Evolutionary conservation across 441 rosid species (phyloP).

Genomic region (Croton laevigatus): DNA sequence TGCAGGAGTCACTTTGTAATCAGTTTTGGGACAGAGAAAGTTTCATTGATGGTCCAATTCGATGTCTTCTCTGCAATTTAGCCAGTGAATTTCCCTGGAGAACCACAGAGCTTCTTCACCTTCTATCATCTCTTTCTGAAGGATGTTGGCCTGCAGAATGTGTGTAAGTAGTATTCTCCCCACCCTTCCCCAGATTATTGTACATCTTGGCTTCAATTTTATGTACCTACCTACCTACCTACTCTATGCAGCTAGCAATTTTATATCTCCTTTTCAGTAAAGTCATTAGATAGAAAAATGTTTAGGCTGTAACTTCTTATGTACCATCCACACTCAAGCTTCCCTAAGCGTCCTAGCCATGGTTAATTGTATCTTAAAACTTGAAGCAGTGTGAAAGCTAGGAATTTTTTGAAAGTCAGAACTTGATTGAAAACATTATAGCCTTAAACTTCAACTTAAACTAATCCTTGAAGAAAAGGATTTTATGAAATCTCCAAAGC

Average conservation of each 20-base stretch:
- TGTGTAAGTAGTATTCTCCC: constrained; percentile 60
- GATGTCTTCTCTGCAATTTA: constrained; percentile 86
- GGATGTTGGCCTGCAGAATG: constrained; percentile 99
- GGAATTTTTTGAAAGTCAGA: too few species aligned
- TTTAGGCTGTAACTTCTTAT: too few species aligned
- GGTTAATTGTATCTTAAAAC: too few species aligned
- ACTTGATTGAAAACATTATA: too few species aligned
- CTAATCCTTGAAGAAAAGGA: too few species aligned
- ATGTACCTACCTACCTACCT: constrained; percentile 6
- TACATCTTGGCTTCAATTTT: constrained; percentile 7
- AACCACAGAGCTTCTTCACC: constrained; percentile 65
- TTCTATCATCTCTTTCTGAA: constrained; percentile 87
- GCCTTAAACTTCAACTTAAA: too few species aligned
- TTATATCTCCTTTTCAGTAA: background rate
- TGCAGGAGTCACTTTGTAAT: constrained; percentile 92
- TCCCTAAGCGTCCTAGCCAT: too few species aligned
- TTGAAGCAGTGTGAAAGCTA: too few species aligned
- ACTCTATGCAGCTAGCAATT: background rate
- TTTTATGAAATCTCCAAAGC: too few species aligned
- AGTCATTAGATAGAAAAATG: background rate
- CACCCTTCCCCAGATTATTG: constrained; percentile 1
- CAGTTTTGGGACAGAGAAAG: constrained; percentile 98
- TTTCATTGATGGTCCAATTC: constrained; percentile 92
- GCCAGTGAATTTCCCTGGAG: constrained; percentile 91
- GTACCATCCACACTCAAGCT: too few species aligned